phyloP scores from a whole-genome alignment of 331 rosid species.

The Spiraea crenata region DNA sequence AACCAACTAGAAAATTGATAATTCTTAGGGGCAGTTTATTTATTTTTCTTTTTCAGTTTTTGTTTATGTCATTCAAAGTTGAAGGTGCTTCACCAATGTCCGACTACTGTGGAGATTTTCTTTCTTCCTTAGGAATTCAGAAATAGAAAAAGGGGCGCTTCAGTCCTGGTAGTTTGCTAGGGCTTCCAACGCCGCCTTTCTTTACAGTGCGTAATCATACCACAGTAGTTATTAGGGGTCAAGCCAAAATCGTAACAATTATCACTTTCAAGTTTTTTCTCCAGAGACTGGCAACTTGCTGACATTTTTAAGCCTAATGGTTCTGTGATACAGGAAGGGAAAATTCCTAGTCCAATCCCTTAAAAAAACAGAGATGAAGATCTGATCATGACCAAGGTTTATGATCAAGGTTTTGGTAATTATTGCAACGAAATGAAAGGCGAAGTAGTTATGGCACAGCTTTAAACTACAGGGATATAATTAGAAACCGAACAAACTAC shows the following conservation, averaged over 20 bases:
- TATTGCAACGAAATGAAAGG: neutral
- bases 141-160: neutral
- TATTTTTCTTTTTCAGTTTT: neutral
- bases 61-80: neutral
- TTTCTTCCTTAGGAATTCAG: neutral
- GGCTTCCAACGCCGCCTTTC: neutral
- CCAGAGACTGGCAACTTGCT: neutral
- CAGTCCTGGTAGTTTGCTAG: neutral
- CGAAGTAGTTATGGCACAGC: neutral
- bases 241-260: neutral
- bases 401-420: neutral
- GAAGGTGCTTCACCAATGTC: slow-evolving; percentile 12
- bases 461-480: neutral
- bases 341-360: neutral
- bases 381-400: neutral
- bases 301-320: neutral
- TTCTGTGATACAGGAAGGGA: neutral
- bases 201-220: neutral
- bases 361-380: neutral
- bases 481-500: neutral
- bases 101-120: neutral
- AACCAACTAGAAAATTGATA: neutral
- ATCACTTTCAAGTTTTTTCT: neutral
- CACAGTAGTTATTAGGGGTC: neutral
- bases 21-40: neutral